Base-by-base conservation (phyloP, 495 filamentous ascomycete genomes). In the Staphylotrichum longicolle region DNA sequence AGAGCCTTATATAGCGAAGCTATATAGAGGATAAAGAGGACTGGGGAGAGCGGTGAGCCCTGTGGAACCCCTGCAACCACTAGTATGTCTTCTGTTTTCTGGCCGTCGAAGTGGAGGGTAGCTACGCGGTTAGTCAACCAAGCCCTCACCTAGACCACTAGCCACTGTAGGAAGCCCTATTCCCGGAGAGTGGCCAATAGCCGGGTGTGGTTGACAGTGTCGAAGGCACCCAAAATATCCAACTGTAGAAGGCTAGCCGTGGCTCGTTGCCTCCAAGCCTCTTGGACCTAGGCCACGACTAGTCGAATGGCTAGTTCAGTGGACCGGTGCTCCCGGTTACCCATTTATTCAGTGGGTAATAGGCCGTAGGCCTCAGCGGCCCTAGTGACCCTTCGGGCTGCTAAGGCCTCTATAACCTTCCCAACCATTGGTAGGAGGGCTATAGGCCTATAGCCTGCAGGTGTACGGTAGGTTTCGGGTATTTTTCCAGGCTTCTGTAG, bases 151-250 rank as follows among this genome's bases (percentile, higher is more conserved):
- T 14, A 55, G 2, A 44, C 9, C 27, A 55, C 53, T 34, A 55
- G 8, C 53, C 20, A 55, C 11, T 14, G 33, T 33, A 20, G 53
- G 27, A 44, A 55, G 20, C 40, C 40, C 9, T 7, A 6, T 30
- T 44, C 27, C 20, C 39, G 39, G 15, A 55, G 53, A 9, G 53
- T 55, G 45, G 39, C 53, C 14, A 55, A 39, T 14, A 55, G 39
- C 11, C 40, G 9, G 10, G 9, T 44, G 34, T 55, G 15, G 39
- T 55, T 55, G 40, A 55, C 40, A 1, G 15, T 54, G 9, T 54
- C 52, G 52, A 54, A 54, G 37, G 39, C 52, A 10, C 52, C 37
- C 2, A 15, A 30, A 5, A 42, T 54, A 32, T 44, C 52, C 12
- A 54, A 14, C n/a, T 42, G 37, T 2, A 53, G 50, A 10, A 53